Conservation (phyloP, 129 eudicot species). For the Heracleum sosnowskyi region DNA sequence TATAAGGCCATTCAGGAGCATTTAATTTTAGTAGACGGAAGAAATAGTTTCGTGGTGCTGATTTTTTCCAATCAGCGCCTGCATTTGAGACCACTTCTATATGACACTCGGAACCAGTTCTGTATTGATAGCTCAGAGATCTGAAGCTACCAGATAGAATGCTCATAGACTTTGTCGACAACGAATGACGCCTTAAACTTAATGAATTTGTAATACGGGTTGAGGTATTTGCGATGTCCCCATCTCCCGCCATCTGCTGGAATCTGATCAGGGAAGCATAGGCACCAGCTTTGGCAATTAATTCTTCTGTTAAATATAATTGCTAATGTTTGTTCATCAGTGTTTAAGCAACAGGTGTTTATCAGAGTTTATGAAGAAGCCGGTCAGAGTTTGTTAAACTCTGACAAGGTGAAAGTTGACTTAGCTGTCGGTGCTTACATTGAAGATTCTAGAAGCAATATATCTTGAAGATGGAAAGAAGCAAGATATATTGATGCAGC, state of each 20-base stretch:
- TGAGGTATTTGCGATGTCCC: conserved; percentile 72
- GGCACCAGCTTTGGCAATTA: conserved; percentile 64
- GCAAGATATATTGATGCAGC: too few relatives aligned
- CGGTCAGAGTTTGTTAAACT: too few relatives aligned
- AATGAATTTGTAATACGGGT: conserved; percentile 64
- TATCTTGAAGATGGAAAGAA: too few relatives aligned
- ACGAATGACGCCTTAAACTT: conserved; percentile 53
- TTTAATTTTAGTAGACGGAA: too few relatives aligned
- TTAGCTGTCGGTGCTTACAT: too few relatives aligned
- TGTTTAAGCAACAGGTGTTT: too few relatives aligned
- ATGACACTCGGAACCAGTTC: conserved; percentile 82
- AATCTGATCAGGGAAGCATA: conserved; percentile 78
- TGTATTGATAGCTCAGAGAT: conserved; percentile 69
- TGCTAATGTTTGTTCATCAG: too few relatives aligned
- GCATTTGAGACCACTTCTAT: conserved; percentile 81
- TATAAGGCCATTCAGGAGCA: conserved; percentile 98
- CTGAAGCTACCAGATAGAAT: conserved; percentile 89
- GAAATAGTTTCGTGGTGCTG: conserved; percentile 70
- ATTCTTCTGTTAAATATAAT: too few relatives aligned
- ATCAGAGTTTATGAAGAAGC: too few relatives aligned
- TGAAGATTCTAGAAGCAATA: too few relatives aligned
- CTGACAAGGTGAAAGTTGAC: too few relatives aligned
- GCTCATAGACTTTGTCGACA: conserved; percentile 78
- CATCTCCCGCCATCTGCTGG: conserved; percentile 82
- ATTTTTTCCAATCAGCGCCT: conserved; percentile 64